Percentiles rank a stretch among this genome's conserved stretches.
These are phyloP conservation scores for Pseudogymnoascus sp. DNA, from an alignment of 2,329 filamentous ascomycete genomes.

Conservation along the genomic window DNA sequence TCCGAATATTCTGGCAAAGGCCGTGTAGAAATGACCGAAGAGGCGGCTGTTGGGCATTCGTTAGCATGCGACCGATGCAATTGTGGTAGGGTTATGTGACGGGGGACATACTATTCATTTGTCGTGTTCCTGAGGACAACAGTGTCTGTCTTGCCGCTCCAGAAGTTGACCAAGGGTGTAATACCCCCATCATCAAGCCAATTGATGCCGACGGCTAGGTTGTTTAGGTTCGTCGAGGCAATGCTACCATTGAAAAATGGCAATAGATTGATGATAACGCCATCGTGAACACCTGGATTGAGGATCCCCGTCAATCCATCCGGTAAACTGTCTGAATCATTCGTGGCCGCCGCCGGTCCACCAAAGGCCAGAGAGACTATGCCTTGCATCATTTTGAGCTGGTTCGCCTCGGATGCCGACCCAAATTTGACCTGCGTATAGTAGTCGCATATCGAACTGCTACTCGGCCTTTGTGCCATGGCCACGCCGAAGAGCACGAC, in stretches of 20 bases:
- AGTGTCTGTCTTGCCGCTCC: conserved; percentile 20
- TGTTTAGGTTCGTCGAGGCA: conserved; percentile 26
- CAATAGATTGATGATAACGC: conserved; percentile 21
- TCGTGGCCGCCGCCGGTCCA: conserved; percentile 18
- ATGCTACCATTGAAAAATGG: conserved; percentile 28
- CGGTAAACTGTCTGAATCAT: conserved; percentile 7
- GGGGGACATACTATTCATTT: conserved; percentile 26
- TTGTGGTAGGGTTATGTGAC: neutral
- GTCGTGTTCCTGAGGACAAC: conserved; percentile 21
- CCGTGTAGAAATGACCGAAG: conserved; percentile 27
- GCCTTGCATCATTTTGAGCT: conserved; percentile 25
- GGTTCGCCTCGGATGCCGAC: conserved; percentile 22
- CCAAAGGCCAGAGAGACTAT: conserved; percentile 28
- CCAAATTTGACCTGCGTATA: conserved; percentile 25
- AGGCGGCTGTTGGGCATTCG: conserved; percentile 19
- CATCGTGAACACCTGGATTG: conserved; percentile 22
- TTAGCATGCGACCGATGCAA: neutral
- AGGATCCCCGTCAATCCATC: conserved; percentile 26
- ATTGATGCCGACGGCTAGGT: conserved; percentile 22
- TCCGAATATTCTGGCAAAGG: conserved; percentile 25
- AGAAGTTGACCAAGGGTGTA: conserved; percentile 21
- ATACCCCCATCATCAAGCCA: conserved; percentile 29
- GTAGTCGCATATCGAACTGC: conserved; percentile 28
- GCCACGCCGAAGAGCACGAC: conserved; percentile 7
- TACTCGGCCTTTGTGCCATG: conserved; percentile 22